Percentiles rank a stretch among this genome's conserved stretches.
Evolutionary conservation across 83 land plant species (phyloP).

Genomic region (Diphasiastrum complanatum): DNA sequence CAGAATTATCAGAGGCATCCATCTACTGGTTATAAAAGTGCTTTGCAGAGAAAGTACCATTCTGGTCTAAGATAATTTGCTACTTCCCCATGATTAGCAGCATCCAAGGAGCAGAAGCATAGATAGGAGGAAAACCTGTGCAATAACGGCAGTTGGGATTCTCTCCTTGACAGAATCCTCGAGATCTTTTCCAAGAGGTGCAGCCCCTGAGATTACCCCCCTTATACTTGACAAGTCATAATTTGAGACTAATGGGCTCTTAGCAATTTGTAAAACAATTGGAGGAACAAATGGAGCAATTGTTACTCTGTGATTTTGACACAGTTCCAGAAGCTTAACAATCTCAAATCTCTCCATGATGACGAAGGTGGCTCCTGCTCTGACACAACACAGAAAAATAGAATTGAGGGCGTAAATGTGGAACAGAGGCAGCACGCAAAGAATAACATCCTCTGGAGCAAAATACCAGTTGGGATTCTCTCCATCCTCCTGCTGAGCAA

Average conservation of each 20-base stretch:
- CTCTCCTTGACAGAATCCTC: conserved; percentile 1
- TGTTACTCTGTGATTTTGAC: too few species aligned
- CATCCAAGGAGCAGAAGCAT: too few species aligned
- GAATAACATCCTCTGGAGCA: conserved; percentile 33
- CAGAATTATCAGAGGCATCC: too few species aligned
- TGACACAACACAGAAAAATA: conserved; percentile 4
- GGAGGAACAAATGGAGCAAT: too few species aligned
- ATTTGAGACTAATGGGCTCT: neutral
- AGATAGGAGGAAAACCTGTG: too few species aligned
- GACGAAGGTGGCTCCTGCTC: conserved; percentile 4
- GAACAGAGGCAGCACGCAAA: conserved; percentile 39
- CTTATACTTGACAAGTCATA: conserved; percentile 4
- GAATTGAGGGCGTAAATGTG: conserved; percentile 13
- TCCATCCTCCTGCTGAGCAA: conserved; percentile 68
- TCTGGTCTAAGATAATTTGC: too few species aligned
- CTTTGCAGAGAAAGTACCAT: too few species aligned
- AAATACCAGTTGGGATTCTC: conserved; percentile 56
- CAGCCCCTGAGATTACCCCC: conserved; percentile 9
- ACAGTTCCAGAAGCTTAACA: conserved; percentile 8
- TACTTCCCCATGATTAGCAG: neutral
- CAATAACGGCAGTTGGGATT: neutral
- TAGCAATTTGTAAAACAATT: conserved; percentile 9
- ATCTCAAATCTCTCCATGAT: conserved; percentile 9
- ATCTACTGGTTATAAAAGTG: too few species aligned
- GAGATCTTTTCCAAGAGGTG: conserved; percentile 12